A percentile compares a stretch with the other conserved stretches of the same genome.
Evolutionary conservation across 441 rosid genomes (phyloP).

Genomic region (Breynia disticha): DNA sequence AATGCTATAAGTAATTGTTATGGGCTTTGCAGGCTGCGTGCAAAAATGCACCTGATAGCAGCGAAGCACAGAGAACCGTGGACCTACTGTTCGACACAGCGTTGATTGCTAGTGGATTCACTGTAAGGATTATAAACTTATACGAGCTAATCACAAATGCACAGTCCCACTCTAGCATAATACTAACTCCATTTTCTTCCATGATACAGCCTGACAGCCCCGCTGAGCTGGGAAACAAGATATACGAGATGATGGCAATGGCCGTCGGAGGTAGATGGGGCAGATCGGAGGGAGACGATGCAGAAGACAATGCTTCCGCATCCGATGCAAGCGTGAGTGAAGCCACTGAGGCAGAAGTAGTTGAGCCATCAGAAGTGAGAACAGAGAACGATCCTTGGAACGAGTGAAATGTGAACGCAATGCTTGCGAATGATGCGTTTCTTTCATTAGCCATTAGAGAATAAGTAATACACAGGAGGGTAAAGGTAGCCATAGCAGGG

Average conservation of each 20-base stretch:
- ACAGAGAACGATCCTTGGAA: conserved; percentile 88
- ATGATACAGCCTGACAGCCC: conserved; percentile 86
- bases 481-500: no score
- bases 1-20: neutral
- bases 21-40: conserved; percentile 70
- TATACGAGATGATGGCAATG: conserved; percentile 95
- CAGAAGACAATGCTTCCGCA: conserved; percentile 23
- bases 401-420: conserved; percentile 24
- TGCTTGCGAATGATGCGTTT: no score
- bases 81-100: conserved; percentile 91
- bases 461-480: no score
- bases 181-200: neutral
- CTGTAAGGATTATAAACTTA: conserved; percentile 42
- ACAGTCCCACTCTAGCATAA: neutral
- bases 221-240: conserved; percentile 84
- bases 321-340: conserved; percentile 15
- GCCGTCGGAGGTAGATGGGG: conserved; percentile 99
- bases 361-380: conserved; percentile 92
- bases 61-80: conserved; percentile 82
- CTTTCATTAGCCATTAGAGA: no score
- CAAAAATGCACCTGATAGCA: conserved; percentile 72
- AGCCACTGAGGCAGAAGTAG: conserved; percentile 40
- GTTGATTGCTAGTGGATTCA: conserved; percentile 86
- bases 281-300: conserved; percentile 41
- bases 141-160: neutral